Base-by-base conservation (phyloP, 1,284 basidiomycete genomes). In the Malassezia obtusa region DNA sequence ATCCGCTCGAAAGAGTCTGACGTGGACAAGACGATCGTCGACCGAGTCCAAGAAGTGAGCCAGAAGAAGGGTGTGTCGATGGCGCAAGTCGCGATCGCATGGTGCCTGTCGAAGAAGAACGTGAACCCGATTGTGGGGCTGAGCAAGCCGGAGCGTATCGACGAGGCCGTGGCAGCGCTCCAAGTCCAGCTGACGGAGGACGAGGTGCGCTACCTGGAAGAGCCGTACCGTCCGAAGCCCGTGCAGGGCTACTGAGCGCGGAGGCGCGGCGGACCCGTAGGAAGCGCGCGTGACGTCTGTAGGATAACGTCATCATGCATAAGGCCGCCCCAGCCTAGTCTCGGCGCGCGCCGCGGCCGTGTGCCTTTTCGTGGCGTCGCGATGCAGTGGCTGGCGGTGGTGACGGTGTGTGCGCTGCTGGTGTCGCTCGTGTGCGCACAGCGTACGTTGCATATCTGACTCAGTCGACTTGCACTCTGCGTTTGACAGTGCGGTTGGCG, bases 81-180 rank as follows among this genome's bases (percentile, higher is more conserved):
- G 77, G 69, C 72, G 5, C 76, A 77, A 50, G 61, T 78, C 25
- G 57, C 76, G 2, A 57, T 75, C 17, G 74, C 76, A 0, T 78
- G 77, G 77, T 26, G 15, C 3, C 35, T 57, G 21, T 43, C 35
- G 22, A 43, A 43, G 40, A 50, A 56, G 24, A 43, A 45, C 2
- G 49, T 33, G 4, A 33, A 41, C 44, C 53, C 53, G 11, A 56
- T 56, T 25, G 15, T 56, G 3, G 53, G 53, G 21, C 43, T 56
- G 10, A 56, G 37, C 48, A 56, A 44, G 25, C 26, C n/a, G 15
- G 36, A 56, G 30, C 53, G 53, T 15, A 50, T 56, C 10, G 48
- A 56, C 14, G 36, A 56, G 30, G 53, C 53, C 10, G 37, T 56
- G 17, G 44, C 6, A 12, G 43, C 48, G 2, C 25, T 56, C 32